phyloP scores from a whole-genome alignment of 192 early-diverging fungal genomes.

The Backusella sp. region DNA sequence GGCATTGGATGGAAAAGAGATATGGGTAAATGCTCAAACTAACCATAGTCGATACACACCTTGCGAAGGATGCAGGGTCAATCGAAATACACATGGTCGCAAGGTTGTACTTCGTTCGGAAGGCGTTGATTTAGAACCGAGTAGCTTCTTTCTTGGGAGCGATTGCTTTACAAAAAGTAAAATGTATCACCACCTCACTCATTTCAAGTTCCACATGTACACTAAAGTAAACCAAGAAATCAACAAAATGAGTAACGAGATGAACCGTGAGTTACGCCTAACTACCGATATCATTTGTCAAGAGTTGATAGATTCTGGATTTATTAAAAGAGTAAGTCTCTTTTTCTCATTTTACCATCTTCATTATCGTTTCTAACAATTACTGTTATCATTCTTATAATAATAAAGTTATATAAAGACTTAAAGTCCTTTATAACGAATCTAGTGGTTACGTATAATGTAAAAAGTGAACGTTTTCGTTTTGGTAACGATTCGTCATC shows the following conservation, averaged over 20 bases:
- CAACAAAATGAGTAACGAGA: not conserved
- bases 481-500: constrained; percentile 5
- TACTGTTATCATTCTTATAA: too few relatives aligned
- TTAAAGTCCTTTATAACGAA: not conserved
- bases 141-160: constrained; percentile 8
- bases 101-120: not conserved
- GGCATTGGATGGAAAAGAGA: constrained; percentile 8
- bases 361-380: not conserved
- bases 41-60: not conserved
- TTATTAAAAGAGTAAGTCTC: not conserved
- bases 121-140: constrained; percentile 1
- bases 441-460: not conserved
- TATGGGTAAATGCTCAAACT: not conserved
- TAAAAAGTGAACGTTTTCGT: not conserved
- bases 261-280: not conserved
- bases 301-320: not conserved
- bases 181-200: constrained; percentile 6
- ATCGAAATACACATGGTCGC: constrained; percentile 9
- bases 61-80: constrained; percentile 15
- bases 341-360: not conserved
- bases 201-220: constrained; percentile 17
- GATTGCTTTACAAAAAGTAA: constrained; percentile 10
- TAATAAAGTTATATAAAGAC: not conserved
- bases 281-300: not conserved
- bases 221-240: constrained; percentile 8